A percentile compares a stretch with the other conserved stretches of the same genome.
phyloP scores from a whole-genome alignment of 805 yeast genomes.

The Lachancea fermentati region DNA sequence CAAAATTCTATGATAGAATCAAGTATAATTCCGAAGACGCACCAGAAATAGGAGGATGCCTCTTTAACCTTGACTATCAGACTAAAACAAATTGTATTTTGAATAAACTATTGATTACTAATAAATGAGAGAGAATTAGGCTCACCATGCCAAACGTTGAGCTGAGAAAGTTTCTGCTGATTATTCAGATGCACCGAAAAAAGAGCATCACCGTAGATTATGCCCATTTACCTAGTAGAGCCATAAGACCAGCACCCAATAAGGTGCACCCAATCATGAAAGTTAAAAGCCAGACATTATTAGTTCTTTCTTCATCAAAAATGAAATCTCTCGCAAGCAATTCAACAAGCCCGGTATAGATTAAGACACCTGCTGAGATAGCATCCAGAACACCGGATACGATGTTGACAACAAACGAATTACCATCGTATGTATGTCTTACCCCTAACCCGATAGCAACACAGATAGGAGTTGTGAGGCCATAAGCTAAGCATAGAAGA shows the following conservation, averaged over 20 bases:
- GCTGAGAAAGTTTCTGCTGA: too few relatives aligned
- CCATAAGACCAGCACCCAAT: slow-evolving; percentile 66
- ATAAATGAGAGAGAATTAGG: too few relatives aligned
- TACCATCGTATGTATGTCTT: slow-evolving; percentile 49
- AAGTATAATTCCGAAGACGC: too few relatives aligned
- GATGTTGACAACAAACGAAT: slow-evolving; percentile 47
- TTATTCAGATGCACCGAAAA: background rate
- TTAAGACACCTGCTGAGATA: slow-evolving; percentile 63
- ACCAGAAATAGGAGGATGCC: too few relatives aligned
- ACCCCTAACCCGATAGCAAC: slow-evolving; percentile 76
- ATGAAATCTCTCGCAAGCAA: slow-evolving; percentile 69
- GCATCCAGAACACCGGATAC: slow-evolving; percentile 63
- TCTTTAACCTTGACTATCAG: too few relatives aligned
- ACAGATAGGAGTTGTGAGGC: slow-evolving; percentile 61
- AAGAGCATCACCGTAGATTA: slow-evolving; percentile 22
- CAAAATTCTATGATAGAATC: too few relatives aligned
- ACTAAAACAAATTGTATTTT: too few relatives aligned
- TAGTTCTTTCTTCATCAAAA: slow-evolving; percentile 37
- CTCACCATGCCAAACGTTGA: too few relatives aligned
- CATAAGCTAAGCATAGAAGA: slow-evolving; percentile 44
- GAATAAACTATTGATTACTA: too few relatives aligned
- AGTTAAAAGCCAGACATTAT: slow-evolving; percentile 37
- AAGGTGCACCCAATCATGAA: slow-evolving; percentile 34
- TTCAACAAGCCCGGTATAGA: slow-evolving; percentile 71
- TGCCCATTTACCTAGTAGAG: slow-evolving; percentile 73